Evolutionary conservation across 1,139 yeast genomes (phyloP).

Genomic region (Candida tropicalis): DNA sequence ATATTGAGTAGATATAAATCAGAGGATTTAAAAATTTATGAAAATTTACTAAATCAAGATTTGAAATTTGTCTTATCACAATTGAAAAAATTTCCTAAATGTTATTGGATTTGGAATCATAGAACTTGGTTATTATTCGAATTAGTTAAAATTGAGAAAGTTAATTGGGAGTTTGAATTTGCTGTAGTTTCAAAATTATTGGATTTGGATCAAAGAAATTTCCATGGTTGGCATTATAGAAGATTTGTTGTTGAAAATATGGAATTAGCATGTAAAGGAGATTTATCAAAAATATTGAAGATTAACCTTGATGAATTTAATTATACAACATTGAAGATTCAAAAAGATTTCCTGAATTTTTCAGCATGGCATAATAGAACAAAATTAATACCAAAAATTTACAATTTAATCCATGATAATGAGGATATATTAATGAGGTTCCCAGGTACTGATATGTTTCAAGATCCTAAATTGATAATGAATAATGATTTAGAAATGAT

Average conservation of each 20-base stretch:
- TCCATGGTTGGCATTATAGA: slow-evolving; percentile 96
- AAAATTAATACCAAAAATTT: slow-evolving; percentile 60
- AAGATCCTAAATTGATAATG: slow-evolving; percentile 39
- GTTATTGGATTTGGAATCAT: slow-evolving; percentile 97
- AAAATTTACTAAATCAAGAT: slow-evolving; percentile 54
- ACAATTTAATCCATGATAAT: slow-evolving; percentile 25
- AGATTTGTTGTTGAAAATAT: slow-evolving; percentile 64
- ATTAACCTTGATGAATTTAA: slow-evolving; percentile 58
- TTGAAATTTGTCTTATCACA: slow-evolving; percentile 60
- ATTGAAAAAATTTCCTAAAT: slow-evolving; percentile 74
- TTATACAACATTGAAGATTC: slow-evolving; percentile 78
- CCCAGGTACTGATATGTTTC: slow-evolving; percentile 20
- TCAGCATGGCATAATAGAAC: slow-evolving; percentile 97
- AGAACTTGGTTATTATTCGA: slow-evolving; percentile 77
- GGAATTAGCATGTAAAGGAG: slow-evolving; percentile 29
- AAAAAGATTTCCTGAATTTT: slow-evolving; percentile 83
- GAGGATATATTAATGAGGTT: slow-evolving; percentile 22
- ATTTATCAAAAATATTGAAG: slow-evolving; percentile 23
- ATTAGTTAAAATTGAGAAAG: slow-evolving; percentile 45
- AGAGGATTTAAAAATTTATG: slow-evolving; percentile 24
- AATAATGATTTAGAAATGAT: slow-evolving; percentile 65
- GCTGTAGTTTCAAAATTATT: slow-evolving; percentile 68
- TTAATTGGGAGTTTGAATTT: slow-evolving; percentile 72
- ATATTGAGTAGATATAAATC: slow-evolving; percentile 43
- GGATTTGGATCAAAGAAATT: slow-evolving; percentile 77